These are phyloP conservation scores for Carex scoparia DNA, from an alignment of 176 grass and related monocot genomes.

Conservation along the genomic window DNA sequence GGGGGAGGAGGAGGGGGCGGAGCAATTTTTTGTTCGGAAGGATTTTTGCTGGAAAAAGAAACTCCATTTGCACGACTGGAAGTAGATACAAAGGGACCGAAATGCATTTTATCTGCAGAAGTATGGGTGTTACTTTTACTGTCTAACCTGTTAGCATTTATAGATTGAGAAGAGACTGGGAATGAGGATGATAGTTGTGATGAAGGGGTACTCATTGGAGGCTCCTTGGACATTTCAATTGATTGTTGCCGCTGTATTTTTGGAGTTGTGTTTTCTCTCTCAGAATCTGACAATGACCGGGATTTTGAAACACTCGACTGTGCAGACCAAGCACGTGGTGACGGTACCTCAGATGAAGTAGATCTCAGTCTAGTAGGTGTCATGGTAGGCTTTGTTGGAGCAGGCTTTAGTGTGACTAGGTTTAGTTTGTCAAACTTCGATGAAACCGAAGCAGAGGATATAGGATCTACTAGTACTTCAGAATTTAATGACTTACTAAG, in stretches of 20 bases:
- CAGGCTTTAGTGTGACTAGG: neutral
- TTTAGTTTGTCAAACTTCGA: slow-evolving; percentile 4
- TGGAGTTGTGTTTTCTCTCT: neutral
- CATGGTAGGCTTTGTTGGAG: neutral
- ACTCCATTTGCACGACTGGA: slow-evolving; percentile 4
- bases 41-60: slow-evolving; percentile 18
- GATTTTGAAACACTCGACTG: slow-evolving; percentile 1
- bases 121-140: neutral
- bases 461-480: neutral
- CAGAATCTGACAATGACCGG: neutral
- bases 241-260: neutral
- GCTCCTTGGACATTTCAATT: neutral
- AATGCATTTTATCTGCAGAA: slow-evolving; percentile 18
- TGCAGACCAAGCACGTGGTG: neutral
- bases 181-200: slow-evolving; percentile 1
- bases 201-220: neutral
- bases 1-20: neutral
- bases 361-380: neutral
- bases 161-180: neutral
- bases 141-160: slow-evolving; percentile 3
- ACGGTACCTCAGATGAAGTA: neutral
- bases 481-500: slow-evolving; percentile 26
- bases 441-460: neutral
- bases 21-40: slow-evolving; percentile 23
- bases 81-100: neutral